Percentiles rank a stretch among this genome's conserved stretches.
Evolutionary conservation across 495 filamentous ascomycete species (phyloP).

Genomic region (Neurospora pannonica): DNA sequence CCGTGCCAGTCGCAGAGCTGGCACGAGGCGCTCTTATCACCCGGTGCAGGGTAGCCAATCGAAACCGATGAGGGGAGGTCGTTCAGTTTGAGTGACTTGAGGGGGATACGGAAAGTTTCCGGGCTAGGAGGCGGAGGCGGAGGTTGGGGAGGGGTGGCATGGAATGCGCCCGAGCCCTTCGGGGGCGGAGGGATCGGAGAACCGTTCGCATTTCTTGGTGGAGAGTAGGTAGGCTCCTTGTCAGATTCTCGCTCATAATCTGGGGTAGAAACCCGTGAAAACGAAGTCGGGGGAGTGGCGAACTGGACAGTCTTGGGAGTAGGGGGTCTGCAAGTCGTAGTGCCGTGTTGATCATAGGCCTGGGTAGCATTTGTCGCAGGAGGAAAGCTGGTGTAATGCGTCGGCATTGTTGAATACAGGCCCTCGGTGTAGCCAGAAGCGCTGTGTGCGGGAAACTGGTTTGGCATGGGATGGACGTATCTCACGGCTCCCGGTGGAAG

Average conservation of each 20-base stretch:
- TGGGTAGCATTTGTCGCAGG: background rate
- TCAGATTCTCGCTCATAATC: background rate
- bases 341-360: background rate
- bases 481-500: background rate
- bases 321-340: background rate
- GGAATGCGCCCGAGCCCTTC: background rate
- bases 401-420: background rate
- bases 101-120: background rate
- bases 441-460: background rate
- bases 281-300: background rate
- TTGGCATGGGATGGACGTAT: background rate
- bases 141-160: background rate
- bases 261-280: background rate
- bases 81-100: background rate
- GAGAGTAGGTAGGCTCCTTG: background rate
- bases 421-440: background rate
- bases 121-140: background rate
- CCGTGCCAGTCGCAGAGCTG: background rate
- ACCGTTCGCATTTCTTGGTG: background rate
- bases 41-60: background rate
- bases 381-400: background rate
- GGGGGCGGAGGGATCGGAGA: background rate
- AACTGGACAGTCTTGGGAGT: background rate
- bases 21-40: background rate
- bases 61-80: background rate